Evolutionary conservation across 768 basidiomycete genomes (phyloP).

Genomic region (Neoboletus brunneissimus): DNA sequence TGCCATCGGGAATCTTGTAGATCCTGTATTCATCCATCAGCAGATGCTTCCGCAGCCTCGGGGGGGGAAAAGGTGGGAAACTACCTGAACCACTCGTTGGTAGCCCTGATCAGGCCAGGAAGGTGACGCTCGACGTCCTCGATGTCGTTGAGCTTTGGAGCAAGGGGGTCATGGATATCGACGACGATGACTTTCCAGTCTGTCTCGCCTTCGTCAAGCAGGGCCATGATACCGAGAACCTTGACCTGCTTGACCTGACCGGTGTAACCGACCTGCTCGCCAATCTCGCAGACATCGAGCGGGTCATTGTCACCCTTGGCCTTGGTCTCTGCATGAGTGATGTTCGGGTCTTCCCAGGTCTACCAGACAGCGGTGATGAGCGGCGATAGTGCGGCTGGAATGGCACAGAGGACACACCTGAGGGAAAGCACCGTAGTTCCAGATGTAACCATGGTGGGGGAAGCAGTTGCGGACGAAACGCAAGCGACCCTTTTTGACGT

Average conservation of each 20-base stretch:
- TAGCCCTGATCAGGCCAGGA: constrained; percentile 93
- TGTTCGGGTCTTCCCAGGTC: constrained; percentile 97
- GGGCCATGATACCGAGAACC: constrained; percentile 99
- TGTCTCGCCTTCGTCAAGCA: constrained; percentile 98
- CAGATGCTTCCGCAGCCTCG: background rate
- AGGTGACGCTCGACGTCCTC: constrained; percentile 99
- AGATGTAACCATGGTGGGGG: constrained; percentile 99
- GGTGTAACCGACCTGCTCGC: constrained; percentile 94
- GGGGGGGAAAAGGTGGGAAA: constrained; percentile 8
- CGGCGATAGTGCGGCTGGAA: background rate
- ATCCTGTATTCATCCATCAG: constrained; percentile 48
- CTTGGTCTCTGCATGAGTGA: constrained; percentile 92
- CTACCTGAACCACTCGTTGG: constrained; percentile 98
- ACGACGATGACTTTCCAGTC: constrained; percentile 99
- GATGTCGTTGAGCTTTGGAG: constrained; percentile 95
- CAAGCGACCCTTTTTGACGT: constrained; percentile 93
- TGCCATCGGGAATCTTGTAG: constrained; percentile 95
- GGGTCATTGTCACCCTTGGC: constrained; percentile 99
- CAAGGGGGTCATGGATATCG: constrained; percentile 93
- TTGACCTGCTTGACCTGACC: constrained; percentile 99
- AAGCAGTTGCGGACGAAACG: constrained; percentile 99
- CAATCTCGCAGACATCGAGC: constrained; percentile 99
- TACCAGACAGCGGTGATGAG: constrained; percentile 33
- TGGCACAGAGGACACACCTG: constrained; percentile 52
- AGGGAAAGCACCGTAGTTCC: constrained; percentile 99